These are phyloP conservation scores for Saccharomyces hybrid DNA, from an alignment of 1,139 yeast species.

Conservation along the genomic window DNA sequence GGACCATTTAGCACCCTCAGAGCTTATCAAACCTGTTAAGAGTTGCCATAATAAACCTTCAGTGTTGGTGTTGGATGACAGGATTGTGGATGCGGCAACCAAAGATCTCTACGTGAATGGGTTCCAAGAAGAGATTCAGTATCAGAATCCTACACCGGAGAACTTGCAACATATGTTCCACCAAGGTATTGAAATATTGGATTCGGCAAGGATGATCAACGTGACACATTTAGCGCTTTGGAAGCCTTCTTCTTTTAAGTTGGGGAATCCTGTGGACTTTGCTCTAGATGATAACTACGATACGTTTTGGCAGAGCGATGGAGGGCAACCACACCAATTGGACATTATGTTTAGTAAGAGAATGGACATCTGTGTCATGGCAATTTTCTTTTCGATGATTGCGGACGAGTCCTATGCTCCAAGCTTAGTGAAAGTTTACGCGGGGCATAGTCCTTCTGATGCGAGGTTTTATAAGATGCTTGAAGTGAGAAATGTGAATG, in stretches of 20 bases:
- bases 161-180: slow-evolving; percentile 14
- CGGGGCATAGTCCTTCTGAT: slow-evolving; percentile 86
- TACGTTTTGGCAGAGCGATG: slow-evolving; percentile 93
- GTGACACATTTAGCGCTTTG: slow-evolving; percentile 79
- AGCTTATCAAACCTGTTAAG: slow-evolving; percentile 11
- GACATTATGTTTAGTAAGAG: slow-evolving; percentile 76
- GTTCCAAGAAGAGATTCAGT: slow-evolving; percentile 10
- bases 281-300: slow-evolving; percentile 69
- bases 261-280: slow-evolving; percentile 63
- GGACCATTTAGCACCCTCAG: slow-evolving; percentile 14
- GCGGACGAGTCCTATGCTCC: slow-evolving; percentile 94
- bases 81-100: slow-evolving; percentile 8
- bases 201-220: slow-evolving; percentile 39
- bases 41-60: slow-evolving; percentile 1
- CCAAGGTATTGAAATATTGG: slow-evolving; percentile 21
- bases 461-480: slow-evolving; percentile 64
- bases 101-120: slow-evolving; percentile 17
- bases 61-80: slow-evolving; percentile 15
- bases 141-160: slow-evolving; percentile 11
- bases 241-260: slow-evolving; percentile 72
- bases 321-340: slow-evolving; percentile 80
- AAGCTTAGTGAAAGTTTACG: slow-evolving; percentile 55
- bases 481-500: slow-evolving; percentile 64
- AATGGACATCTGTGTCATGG: slow-evolving; percentile 62
- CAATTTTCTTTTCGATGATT: slow-evolving; percentile 56